phyloP scores from a whole-genome alignment of 2,329 filamentous ascomycete genomes.

The Stagonosporopsis cucurbitacearum region DNA sequence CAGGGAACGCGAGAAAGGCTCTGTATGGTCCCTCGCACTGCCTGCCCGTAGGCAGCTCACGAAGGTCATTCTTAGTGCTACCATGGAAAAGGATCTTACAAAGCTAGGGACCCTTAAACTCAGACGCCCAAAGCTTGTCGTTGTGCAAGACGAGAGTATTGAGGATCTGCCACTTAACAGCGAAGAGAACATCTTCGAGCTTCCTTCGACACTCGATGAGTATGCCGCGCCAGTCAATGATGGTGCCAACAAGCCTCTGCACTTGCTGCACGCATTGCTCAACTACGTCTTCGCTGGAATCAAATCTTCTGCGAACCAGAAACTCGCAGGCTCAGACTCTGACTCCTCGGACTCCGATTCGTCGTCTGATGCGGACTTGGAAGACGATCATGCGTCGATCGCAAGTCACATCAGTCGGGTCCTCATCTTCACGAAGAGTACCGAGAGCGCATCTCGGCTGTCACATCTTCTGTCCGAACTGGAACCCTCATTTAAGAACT shows the following conservation, averaged over 20 bases:
- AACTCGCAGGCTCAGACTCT: slow-evolving; percentile 15
- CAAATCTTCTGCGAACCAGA: slow-evolving; percentile 27
- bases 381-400: slow-evolving; percentile 16
- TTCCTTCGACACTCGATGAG: slow-evolving; percentile 62
- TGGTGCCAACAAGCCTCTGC: slow-evolving; percentile 71
- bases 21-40: slow-evolving; percentile 41
- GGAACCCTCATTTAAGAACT: slow-evolving; percentile 61
- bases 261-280: slow-evolving; percentile 78
- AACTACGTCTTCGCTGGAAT: slow-evolving; percentile 54
- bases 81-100: slow-evolving; percentile 85
- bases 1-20: slow-evolving; percentile 51
- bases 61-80: slow-evolving; percentile 89
- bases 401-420: slow-evolving; percentile 50
- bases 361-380: slow-evolving; percentile 23
- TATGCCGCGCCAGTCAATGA: slow-evolving; percentile 58
- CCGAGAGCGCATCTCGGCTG: slow-evolving; percentile 86
- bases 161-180: slow-evolving; percentile 28
- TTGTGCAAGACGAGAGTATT: slow-evolving; percentile 66
- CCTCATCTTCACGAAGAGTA: slow-evolving; percentile 89
- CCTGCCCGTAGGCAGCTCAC: slow-evolving; percentile 59
- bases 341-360: slow-evolving; percentile 21
- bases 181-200: slow-evolving; percentile 55
- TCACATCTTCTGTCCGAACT: slow-evolving; percentile 77
- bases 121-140: slow-evolving; percentile 74
- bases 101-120: slow-evolving; percentile 78